phyloP scores from a whole-genome alignment of 768 basidiomycete genomes.

The Tephrocybe rancida region DNA sequence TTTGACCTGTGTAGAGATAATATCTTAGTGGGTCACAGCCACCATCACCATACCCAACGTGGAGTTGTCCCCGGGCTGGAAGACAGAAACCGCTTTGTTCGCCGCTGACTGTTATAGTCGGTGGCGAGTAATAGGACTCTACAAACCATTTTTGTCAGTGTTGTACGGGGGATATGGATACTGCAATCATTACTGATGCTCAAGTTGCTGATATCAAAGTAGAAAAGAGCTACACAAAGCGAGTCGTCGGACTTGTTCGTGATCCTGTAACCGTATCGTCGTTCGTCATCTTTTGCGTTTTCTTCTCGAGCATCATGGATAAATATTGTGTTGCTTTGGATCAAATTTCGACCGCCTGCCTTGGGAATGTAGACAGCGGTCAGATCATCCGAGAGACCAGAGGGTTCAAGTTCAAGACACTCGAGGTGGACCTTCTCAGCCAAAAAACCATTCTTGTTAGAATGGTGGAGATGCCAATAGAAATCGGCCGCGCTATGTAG shows the following conservation, averaged over 20 bases:
- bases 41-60: conserved; percentile 43
- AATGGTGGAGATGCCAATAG: too few species aligned
- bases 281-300: too few species aligned
- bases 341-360: too few species aligned
- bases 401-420: not conserved
- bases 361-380: not conserved
- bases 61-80: conserved; percentile 10
- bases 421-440: not conserved
- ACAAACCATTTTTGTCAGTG: too few species aligned
- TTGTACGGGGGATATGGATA: too few species aligned
- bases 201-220: not conserved
- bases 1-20: conserved; percentile 27
- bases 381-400: not conserved
- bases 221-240: not conserved
- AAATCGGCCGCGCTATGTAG: too few species aligned
- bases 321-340: not conserved
- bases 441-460: too few species aligned
- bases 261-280: not conserved
- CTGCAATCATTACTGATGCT: not conserved
- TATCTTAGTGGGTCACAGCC: conserved; percentile 34
- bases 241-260: not conserved
- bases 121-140: too few species aligned
- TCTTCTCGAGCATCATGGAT: not conserved
- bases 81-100: too few species aligned
- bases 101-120: too few species aligned